Base-by-base conservation (phyloP, 768 basidiomycete genomes). In the Mycena leptocephala region DNA sequence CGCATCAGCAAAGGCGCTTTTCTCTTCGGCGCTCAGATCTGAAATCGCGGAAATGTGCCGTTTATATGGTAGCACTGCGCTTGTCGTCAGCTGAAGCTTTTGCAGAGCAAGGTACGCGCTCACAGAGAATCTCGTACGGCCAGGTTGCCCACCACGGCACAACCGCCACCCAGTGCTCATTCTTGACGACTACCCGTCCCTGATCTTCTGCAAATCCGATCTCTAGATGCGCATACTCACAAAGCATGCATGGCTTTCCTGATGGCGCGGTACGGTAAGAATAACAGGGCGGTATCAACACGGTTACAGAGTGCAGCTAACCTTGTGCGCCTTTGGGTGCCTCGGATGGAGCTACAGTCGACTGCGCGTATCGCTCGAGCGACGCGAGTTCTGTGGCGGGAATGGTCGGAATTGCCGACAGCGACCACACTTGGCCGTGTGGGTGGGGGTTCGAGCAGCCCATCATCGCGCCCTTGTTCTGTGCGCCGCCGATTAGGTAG, bases 81-180 rank as follows among this genome's bases (percentile, higher is more conserved):
- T 14, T 74, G 77, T 22, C 16, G 48, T 55, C 65, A 68, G 53
- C 53, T 53, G 18, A 30, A 30, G 20, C 6, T 24, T 22, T 51
- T 14, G 22, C 2, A 8, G 22, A 65, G 2, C 32, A 10, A 48
- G 46, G 43, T 51, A 16, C 37, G n/a, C 35, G 85, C 88, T 79
- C 79, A 94, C 95, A 82, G 79, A 97, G 85, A 22, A 94, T 88
- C 83, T 98, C 97, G 81, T 93, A 98, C 0, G 97, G 97, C 97
- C 97, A 98, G 37, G 92, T 91, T 8, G 97, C 97, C 97, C 97
- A 98, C 94, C 96, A 98, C 2, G 97, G 97, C 4, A 97, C 96
- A 2, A 98, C 81, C 0, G 94, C 96, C 3, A 95, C 88, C 91
- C 96, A 98, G 80, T 94, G 90, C 22, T 92, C 90, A 79, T 95